These are phyloP conservation scores for Apiotrichum mycotoxinovorans DNA, from an alignment of 1,284 basidiomycete species.

Conservation along the genomic window DNA sequence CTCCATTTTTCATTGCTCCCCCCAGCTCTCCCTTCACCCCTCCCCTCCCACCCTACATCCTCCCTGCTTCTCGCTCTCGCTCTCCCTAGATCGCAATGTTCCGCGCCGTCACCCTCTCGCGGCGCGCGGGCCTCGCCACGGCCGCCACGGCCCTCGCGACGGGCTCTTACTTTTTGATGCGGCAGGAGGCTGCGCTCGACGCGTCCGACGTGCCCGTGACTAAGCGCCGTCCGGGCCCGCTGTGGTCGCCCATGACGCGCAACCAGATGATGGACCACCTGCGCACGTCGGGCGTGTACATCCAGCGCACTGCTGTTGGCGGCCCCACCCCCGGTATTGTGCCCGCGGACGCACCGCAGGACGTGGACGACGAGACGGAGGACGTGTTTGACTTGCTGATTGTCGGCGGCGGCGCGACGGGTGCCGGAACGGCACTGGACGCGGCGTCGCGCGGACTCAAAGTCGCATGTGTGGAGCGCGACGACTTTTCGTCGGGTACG, in stretches of 20 bases:
- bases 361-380: constrained; percentile 43
- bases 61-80: not conserved
- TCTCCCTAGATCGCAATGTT: constrained; percentile 24
- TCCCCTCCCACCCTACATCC: not conserved
- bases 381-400: constrained; percentile 80
- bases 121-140: constrained; percentile 23
- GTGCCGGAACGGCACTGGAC: constrained; percentile 89
- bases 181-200: constrained; percentile 17
- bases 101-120: constrained; percentile 23
- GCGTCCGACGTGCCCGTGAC: constrained; percentile 23
- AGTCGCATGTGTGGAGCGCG: constrained; percentile 88
- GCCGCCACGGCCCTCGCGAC: constrained; percentile 29
- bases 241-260: constrained; percentile 53
- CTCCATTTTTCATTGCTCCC: too few species aligned
- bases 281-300: constrained; percentile 45
- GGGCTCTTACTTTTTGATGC: constrained; percentile 22
- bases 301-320: constrained; percentile 35
- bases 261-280: constrained; percentile 52
- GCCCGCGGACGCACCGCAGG: constrained; percentile 22
- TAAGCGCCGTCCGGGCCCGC: constrained; percentile 48
- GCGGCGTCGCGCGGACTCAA: constrained; percentile 87
- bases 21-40: too few species aligned
- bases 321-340: constrained; percentile 36
- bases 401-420: constrained; percentile 87
- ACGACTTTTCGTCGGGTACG: constrained; percentile 89